These are phyloP conservation scores for Scleroderma citrinum DNA, from an alignment of 768 basidiomycete species.

Conservation along the genomic window DNA sequence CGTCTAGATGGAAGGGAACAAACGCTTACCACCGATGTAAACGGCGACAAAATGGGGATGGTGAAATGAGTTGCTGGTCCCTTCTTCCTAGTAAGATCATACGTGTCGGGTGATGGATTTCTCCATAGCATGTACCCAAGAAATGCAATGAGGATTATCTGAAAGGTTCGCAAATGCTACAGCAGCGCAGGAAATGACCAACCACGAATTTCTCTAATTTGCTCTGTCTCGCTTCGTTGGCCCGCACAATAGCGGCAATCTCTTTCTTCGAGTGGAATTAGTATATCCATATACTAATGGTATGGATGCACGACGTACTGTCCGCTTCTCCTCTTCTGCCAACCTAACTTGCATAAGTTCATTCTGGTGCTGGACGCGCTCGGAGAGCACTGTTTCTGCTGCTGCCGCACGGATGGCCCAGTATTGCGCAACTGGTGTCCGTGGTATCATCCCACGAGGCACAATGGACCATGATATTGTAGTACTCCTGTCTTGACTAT, in stretches of 20 bases:
- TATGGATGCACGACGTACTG: conserved; percentile 30
- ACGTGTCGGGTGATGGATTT: conserved; percentile 11
- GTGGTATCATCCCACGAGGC: conserved; percentile 19
- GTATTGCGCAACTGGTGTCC: conserved; percentile 43
- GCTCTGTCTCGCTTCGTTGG: conserved; percentile 43
- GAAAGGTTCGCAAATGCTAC: neutral
- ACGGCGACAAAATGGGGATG: conserved; percentile 72
- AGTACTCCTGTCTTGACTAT: conserved; percentile 5
- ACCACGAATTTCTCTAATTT: conserved; percentile 52
- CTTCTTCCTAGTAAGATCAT: neutral
- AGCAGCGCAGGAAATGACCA: conserved; percentile 12
- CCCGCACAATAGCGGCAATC: conserved; percentile 30
- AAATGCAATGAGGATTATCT: conserved; percentile 9
- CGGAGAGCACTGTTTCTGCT: conserved; percentile 56
- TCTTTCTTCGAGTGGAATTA: conserved; percentile 37
- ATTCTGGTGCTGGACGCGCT: conserved; percentile 40
- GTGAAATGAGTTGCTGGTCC: conserved; percentile 50
- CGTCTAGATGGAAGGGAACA: neutral
- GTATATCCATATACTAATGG: neutral
- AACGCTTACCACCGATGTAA: conserved; percentile 60
- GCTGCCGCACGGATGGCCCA: conserved; percentile 64
- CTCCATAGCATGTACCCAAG: conserved; percentile 16
- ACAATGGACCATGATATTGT: conserved; percentile 12
- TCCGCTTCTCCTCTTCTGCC: conserved; percentile 40
- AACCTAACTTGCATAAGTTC: conserved; percentile 42